Conservation (phyloP, 495 filamentous ascomycete genomes). For the Penicillium odoratum region DNA sequence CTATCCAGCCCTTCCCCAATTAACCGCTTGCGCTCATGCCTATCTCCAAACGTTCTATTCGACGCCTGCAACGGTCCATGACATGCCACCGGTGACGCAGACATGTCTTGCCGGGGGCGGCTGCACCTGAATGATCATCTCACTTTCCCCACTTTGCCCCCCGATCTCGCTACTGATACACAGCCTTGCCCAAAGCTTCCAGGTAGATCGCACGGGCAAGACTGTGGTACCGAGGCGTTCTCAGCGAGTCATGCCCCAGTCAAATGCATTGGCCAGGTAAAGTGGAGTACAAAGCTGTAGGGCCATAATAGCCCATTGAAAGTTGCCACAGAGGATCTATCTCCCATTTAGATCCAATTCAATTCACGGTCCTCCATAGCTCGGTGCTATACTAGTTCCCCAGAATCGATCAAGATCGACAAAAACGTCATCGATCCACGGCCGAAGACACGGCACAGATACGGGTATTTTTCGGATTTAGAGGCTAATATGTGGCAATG, state of each 20-base stretch:
- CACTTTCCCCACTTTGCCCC: not conserved
- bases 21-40: not conserved
- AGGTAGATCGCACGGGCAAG: no score
- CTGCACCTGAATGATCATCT: not conserved
- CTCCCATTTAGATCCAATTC: no score
- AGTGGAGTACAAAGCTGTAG: not conserved
- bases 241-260: not conserved
- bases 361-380: no score
- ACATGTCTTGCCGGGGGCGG: constrained; percentile 1
- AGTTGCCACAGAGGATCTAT: no score
- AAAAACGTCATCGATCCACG: no score
- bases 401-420: no score
- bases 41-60: not conserved
- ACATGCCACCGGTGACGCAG: constrained; percentile 10
- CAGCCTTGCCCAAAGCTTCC: no score
- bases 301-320: not conserved
- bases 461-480: no score
- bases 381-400: no score
- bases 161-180: not conserved
- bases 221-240: not conserved
- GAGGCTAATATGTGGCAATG: no score
- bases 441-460: no score
- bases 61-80: constrained; percentile 6
- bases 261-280: not conserved
- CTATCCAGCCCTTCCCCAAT: no score